Evolutionary conservation across 2,329 filamentous ascomycete species (phyloP), one percentile per base, ranked within the genome.

Genomic region (Penicillium hordei): DNA sequence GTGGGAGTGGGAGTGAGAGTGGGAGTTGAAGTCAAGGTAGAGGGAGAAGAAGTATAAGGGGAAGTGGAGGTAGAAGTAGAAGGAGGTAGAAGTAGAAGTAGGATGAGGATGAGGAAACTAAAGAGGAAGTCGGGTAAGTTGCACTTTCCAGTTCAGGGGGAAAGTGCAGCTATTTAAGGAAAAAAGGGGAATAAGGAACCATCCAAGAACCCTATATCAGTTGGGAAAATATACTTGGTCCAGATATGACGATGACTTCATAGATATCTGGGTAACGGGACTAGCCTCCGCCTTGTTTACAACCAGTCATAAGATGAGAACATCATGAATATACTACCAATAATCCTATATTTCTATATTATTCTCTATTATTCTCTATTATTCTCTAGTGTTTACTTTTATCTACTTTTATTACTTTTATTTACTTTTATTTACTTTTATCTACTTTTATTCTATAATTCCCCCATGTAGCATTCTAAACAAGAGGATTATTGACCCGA

Each of bases 211-310:
- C 7, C 2, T 36, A 36, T 38, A 38, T 34, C 1, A 39, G n/a
- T 38, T 38, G 27, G 31, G 19, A 44, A 50, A 44, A 50, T 40
- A 48, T 39, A 19, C 43, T 12, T 29, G 12, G 38, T 19, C 46
- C 52, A 7, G 17, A 29, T 21, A 34, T 45, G 29, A 45, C 57
- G 54, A 67, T 67, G 65, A 67, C 64, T 65, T 67, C 65, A 67
- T 67, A 52, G 61, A 65, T 44, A 45, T 50, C 43, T 49, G 34
- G 27, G 39, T 40, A 43, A 42, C 62, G 65, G 65, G 61, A 63
- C 53, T 60, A 9, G 39, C n/a, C 61, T 64, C 65, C 65, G 64
- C 64, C 65, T 55, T 65, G 65, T 60, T 66, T 62, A 31, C 29
- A 36, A 50, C 52, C 38, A n/a, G 39, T 51, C 38, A 38, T 39